A percentile compares a stretch with the other conserved stretches of the same genome.
Conservation (phyloP, 2,329 filamentous ascomycete genomes). For the Kalaharituber pfeilii region DNA sequence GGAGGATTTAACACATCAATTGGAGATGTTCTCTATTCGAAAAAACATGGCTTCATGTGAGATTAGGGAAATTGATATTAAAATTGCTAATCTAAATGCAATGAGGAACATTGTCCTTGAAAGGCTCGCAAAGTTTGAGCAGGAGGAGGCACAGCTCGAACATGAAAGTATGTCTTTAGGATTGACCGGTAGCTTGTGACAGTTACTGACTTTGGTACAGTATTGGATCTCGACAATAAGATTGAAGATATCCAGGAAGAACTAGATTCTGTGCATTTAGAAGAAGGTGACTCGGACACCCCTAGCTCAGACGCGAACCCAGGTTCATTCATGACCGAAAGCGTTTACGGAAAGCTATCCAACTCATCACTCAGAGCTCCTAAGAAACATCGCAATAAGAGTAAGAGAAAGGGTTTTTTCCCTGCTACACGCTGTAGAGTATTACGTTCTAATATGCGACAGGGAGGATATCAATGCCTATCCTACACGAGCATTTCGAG, state of each 20-base stretch:
- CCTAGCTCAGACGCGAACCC: conserved; percentile 7
- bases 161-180: conserved; percentile 51
- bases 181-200: neutral
- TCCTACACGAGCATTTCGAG: conserved; percentile 87
- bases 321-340: conserved; percentile 80
- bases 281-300: conserved; percentile 16
- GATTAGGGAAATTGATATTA: conserved; percentile 91
- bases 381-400: conserved; percentile 32
- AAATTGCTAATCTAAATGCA: conserved; percentile 77
- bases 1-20: conserved; percentile 58
- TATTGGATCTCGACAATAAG: conserved; percentile 43
- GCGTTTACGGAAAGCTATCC: conserved; percentile 85
- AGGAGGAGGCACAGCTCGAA: conserved; percentile 78
- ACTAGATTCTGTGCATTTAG: conserved; percentile 25
- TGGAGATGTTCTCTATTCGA: conserved; percentile 79
- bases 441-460: neutral
- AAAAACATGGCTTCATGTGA: conserved; percentile 98
- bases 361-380: conserved; percentile 31
- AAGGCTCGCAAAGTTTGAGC: conserved; percentile 66
- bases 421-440: no score
- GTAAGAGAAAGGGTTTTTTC: conserved; percentile 25
- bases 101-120: conserved; percentile 90
- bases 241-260: conserved; percentile 47
- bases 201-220: conserved; percentile 21
- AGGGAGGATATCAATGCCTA: conserved; percentile 66